Evolutionary conservation across 208 protist genomes (phyloP), one percentile per base, ranked within the genome.

Genomic region (Leishmania martiniquensis): DNA sequence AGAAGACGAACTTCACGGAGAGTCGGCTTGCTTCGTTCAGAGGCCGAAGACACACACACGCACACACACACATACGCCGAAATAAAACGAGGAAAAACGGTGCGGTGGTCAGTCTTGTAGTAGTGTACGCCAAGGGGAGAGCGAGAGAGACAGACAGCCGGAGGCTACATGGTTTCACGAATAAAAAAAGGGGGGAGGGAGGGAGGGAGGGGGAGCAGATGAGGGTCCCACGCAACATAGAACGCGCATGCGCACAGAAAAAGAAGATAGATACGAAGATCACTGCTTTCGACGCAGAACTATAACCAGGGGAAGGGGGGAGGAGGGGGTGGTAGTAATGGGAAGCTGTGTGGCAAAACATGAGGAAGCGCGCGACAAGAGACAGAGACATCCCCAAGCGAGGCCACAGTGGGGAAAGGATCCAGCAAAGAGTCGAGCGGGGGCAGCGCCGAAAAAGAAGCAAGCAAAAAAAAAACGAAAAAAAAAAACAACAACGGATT

Each of bases 401-500:
- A n/a, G n/a, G n/a, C n/a, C n/a, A n/a, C n/a, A n/a, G n/a, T n/a
- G n/a, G n/a, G n/a, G n/a, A n/a, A n/a, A n/a, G n/a, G n/a, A n/a
- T n/a, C n/a, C n/a, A n/a, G n/a, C n/a, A n/a, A n/a, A n/a, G n/a
- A n/a, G n/a, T n/a, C n/a, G 2, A 52, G 17, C n/a, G 5, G 20
- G 54, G 10, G 6, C 25, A 71, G 20, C 13, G 44, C 2, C 32
- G 22, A 72, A 4, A 29, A 72, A 55, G 49, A 54, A 52, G 29
- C 20, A 17, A 34, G 47, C 66, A 59, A 5, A 67, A 54, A 6
- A 72, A 78, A 37, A 75, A 37, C 42, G 37, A 66, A 34, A 70
- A 79, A 75, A 54, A 67, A 65, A 15, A 7, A 54, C 66, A 76
- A 49, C 22, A 59, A n/a, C 68, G 7, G 37, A 72, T 45, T 13